Percentiles rank a stretch among this genome's conserved stretches.
Evolutionary conservation across 768 basidiomycete genomes (phyloP).

Genomic region (Rhodocollybia butyracea): DNA sequence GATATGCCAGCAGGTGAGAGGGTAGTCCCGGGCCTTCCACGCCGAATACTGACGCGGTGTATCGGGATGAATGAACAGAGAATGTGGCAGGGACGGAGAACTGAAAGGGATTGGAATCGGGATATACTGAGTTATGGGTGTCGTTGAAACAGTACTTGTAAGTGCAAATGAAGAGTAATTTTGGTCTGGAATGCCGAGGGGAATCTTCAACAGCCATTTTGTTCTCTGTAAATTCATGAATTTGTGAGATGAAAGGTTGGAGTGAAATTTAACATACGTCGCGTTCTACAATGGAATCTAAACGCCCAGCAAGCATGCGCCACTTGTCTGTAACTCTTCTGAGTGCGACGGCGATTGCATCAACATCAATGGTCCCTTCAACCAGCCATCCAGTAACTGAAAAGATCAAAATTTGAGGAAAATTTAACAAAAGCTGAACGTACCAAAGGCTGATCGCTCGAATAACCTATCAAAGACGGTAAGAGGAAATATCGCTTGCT

Average conservation of each 20-base stretch:
- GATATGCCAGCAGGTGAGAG: slow-evolving; percentile 43
- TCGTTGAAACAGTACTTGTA: slow-evolving; percentile 28
- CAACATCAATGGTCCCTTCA: slow-evolving; percentile 33
- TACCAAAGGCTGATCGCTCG: too few relatives aligned
- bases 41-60: slow-evolving; percentile 33
- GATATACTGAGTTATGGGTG: slow-evolving; percentile 34
- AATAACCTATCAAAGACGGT: slow-evolving; percentile 30
- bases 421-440: slow-evolving; percentile 31
- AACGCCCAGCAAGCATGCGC: slow-evolving; percentile 28
- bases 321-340: slow-evolving; percentile 28
- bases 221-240: slow-evolving; percentile 18
- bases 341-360: slow-evolving; percentile 27
- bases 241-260: background rate
- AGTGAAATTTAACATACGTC: slow-evolving; percentile 12
- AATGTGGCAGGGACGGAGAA: slow-evolving; percentile 32
- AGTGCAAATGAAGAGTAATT: slow-evolving; percentile 33
- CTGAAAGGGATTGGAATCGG: slow-evolving; percentile 27
- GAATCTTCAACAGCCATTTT: slow-evolving; percentile 34
- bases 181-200: slow-evolving; percentile 29
- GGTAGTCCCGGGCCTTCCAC: slow-evolving; percentile 32
- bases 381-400: slow-evolving; percentile 46
- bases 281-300: slow-evolving; percentile 20
- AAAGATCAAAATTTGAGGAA: too few relatives aligned
- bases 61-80: slow-evolving; percentile 34
- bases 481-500: slow-evolving; percentile 25